Evolutionary conservation across 2,329 filamentous ascomycete species (phyloP), one percentile per base, ranked within the genome.

Genomic region (Aspergillus neoniger): DNA sequence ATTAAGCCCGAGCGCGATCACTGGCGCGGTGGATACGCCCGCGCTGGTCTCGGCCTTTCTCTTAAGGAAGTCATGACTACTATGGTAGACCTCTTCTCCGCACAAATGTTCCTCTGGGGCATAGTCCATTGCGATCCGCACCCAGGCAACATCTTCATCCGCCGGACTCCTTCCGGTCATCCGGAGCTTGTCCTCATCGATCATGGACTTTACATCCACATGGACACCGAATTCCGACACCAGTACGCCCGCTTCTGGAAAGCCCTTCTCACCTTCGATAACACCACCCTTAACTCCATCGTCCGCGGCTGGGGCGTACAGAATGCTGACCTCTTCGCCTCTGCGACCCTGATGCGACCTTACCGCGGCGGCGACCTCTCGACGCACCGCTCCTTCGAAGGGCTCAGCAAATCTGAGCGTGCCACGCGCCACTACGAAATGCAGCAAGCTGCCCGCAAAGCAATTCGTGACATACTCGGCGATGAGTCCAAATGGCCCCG

Each of bases 21-120:
- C 68, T 97, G 92, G 92, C 87, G 85, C 67, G 93, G 94, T 4
- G 79, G 77, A 6, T 84, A 86, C 53, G 85, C 86, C 25, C 87
- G 86, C 62, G 94, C 93, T 53, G 95, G 95, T 0, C 85, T 98
- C 0, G 95, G 95, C 0, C 81, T 99, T 3, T 88, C 86, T 7
- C 82, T 92, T 30, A 91, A 90, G 71, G 89, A 94, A 61, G 92
- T 97, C 61, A 98, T 98, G 95, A 90, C 89, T 5, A 97, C 92
- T 32, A 97, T 98, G 88, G 86, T 97, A 53, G 94, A 97, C 74
- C 84, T 98, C 36, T 99, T 98, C 81, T 91, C 89, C n/a, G 93
- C 92, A 2, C 94, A 98, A 73, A 98, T 98, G 84, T 99, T 97
- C 81, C 89, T 96, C 65, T 98, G 92, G 91, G 95, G 95, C 12